Evolutionary conservation across 768 basidiomycete species (phyloP).

Genomic region (Tylopilus rubrobrunneus): DNA sequence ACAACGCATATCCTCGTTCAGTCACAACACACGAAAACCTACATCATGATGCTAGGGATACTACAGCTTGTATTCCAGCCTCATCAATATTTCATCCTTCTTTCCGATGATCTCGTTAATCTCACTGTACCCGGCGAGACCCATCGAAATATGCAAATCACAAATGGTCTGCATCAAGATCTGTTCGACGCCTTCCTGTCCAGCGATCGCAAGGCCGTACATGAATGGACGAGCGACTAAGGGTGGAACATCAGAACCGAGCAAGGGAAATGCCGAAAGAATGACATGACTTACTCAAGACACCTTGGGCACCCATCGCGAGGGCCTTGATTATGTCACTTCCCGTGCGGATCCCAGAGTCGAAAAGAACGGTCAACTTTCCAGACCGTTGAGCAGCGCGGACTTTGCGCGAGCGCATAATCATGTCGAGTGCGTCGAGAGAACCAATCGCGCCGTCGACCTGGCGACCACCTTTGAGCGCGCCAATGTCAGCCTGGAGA

Average conservation of each 20-base stretch:
- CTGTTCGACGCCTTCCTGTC: conserved; percentile 72
- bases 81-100: conserved; percentile 29
- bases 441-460: conserved; percentile 79
- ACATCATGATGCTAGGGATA: background rate
- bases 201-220: conserved; percentile 67
- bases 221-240: conserved; percentile 72
- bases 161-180: conserved; percentile 65
- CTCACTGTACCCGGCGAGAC: conserved; percentile 54
- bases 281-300: conserved; percentile 53
- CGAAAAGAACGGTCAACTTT: conserved; percentile 62
- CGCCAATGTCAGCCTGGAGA: background rate
- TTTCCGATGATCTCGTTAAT: conserved; percentile 63
- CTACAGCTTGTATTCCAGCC: conserved; percentile 18
- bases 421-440: conserved; percentile 64
- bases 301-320: conserved; percentile 80
- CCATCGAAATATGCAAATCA: conserved; percentile 64
- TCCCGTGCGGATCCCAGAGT: conserved; percentile 77
- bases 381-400: conserved; percentile 55
- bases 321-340: conserved; percentile 82
- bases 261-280: background rate
- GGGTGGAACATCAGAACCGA: background rate
- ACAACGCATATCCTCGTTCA: no score
- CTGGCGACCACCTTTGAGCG: conserved; percentile 59
- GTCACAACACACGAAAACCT: background rate
- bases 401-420: conserved; percentile 61